phyloP scores from a whole-genome alignment of 1,284 basidiomycete species.

The Austropuccinia psidii region DNA sequence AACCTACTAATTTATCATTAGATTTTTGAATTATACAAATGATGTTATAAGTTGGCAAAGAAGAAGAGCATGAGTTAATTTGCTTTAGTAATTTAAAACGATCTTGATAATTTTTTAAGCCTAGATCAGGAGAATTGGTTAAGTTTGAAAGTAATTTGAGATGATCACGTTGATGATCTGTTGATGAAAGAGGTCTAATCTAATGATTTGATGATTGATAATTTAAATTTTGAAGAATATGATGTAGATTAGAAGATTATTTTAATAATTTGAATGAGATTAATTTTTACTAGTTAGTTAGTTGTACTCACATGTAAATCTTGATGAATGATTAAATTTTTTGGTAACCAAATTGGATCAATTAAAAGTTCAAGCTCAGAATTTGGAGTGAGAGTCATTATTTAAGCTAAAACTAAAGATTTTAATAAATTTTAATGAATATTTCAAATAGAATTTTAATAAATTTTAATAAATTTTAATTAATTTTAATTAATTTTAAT shows the following conservation, averaged over 20 bases:
- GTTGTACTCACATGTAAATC: slow-evolving; percentile 14
- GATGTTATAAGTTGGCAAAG: slow-evolving; percentile 18
- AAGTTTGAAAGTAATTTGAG: slow-evolving; percentile 14
- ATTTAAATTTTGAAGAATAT: background rate
- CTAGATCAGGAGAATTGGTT: slow-evolving; percentile 21
- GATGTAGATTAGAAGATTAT: background rate
- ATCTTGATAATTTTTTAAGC: slow-evolving; percentile 2
- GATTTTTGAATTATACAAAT: slow-evolving; percentile 16
- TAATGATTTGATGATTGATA: background rate
- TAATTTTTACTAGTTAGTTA: too few relatives aligned
- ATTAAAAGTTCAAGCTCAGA: background rate
- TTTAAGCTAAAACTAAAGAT: too few relatives aligned
- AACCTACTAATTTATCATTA: slow-evolving; percentile 44
- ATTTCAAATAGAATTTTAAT: too few relatives aligned
- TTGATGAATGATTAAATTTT: background rate
- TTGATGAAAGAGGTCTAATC: slow-evolving; percentile 30
- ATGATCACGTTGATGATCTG: slow-evolving; percentile 24
- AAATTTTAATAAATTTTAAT: too few relatives aligned
- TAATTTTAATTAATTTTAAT: too few relatives aligned
- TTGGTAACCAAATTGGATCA: background rate
- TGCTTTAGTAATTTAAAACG: slow-evolving; percentile 12
- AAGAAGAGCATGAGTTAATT: background rate
- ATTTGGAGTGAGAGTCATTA: background rate
- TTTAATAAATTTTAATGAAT: too few relatives aligned
- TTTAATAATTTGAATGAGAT: background rate